These are phyloP conservation scores for Adiantum capillusveneris DNA, from an alignment of 75 land plant genomes.

Conservation along the genomic window DNA sequence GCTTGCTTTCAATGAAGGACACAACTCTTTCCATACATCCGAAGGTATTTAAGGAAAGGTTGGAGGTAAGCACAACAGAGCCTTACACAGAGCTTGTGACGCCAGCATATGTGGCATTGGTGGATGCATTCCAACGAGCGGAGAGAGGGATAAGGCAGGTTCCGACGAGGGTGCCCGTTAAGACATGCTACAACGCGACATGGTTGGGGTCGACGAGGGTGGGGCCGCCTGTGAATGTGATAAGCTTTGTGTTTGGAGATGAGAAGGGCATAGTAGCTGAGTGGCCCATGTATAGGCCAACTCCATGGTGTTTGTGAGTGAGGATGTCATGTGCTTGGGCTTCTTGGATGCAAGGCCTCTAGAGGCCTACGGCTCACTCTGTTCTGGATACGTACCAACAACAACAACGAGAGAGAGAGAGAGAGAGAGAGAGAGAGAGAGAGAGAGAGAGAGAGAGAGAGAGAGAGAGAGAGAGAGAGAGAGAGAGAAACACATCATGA, in stretches of 20 bases:
- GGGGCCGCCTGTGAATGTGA: constrained; percentile 14
- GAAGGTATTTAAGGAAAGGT: not conserved
- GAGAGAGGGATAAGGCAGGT: constrained; percentile 10
- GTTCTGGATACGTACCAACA: constrained; percentile 29
- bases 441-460: too few relatives aligned
- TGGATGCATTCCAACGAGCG: not conserved
- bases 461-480: too few relatives aligned
- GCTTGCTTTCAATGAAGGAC: too few relatives aligned
- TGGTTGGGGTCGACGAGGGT: not conserved
- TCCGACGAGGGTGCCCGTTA: constrained; percentile 17
- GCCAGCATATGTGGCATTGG: constrained; percentile 16
- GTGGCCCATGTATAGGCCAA: constrained; percentile 18
- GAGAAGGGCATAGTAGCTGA: constrained; percentile 18
- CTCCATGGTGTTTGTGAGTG: constrained; percentile 21
- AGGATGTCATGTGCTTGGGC: constrained; percentile 19
- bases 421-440: too few relatives aligned
- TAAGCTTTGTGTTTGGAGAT: constrained; percentile 19
- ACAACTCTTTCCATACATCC: too few relatives aligned
- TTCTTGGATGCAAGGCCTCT: constrained; percentile 25
- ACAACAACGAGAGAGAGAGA: too few relatives aligned
- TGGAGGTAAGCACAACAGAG: constrained; percentile 14
- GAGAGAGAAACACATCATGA: too few relatives aligned
- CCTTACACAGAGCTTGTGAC: constrained; percentile 18
- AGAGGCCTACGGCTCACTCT: not conserved
- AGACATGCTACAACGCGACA: constrained; percentile 16